These are phyloP conservation scores for Stramenopiles sp. DNA, from an alignment of 352 stramenopile species.

Conservation along the genomic window DNA sequence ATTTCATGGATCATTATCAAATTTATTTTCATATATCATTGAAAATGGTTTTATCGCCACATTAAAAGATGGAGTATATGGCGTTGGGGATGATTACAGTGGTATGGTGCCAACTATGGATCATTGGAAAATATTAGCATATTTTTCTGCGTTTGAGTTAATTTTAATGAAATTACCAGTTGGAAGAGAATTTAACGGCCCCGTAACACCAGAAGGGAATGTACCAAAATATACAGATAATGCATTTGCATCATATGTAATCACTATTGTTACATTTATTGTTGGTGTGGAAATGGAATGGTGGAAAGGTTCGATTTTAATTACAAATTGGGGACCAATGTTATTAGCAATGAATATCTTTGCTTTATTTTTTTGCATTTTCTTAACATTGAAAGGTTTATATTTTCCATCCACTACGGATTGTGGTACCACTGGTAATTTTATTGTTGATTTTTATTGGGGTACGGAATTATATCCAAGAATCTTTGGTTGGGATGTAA, in stretches of 20 bases:
- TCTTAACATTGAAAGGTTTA: slow-evolving; percentile 73
- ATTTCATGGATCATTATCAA: slow-evolving; percentile 21
- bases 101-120: slow-evolving; percentile 25
- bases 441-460: slow-evolving; percentile 88
- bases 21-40: slow-evolving; percentile 15
- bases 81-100: neutral
- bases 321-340: slow-evolving; percentile 56
- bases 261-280: slow-evolving; percentile 53
- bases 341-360: slow-evolving; percentile 81
- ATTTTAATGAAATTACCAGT: slow-evolving; percentile 64
- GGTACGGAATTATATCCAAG: slow-evolving; percentile 88
- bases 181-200: slow-evolving; percentile 54
- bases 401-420: slow-evolving; percentile 60
- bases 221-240: slow-evolving; percentile 72
- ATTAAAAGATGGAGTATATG: slow-evolving; percentile 21
- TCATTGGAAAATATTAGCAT: slow-evolving; percentile 55
- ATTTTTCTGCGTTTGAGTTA: slow-evolving; percentile 61
- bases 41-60: slow-evolving; percentile 20
- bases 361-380: slow-evolving; percentile 66
- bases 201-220: slow-evolving; percentile 57
- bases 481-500: slow-evolving; percentile 78
- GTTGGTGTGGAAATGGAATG: slow-evolving; percentile 31
- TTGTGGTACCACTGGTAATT: slow-evolving; percentile 63
- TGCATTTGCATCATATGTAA: slow-evolving; percentile 62
- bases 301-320: slow-evolving; percentile 47